phyloP scores from a whole-genome alignment of 257 asterid genomes.

The Petunia secreta region DNA sequence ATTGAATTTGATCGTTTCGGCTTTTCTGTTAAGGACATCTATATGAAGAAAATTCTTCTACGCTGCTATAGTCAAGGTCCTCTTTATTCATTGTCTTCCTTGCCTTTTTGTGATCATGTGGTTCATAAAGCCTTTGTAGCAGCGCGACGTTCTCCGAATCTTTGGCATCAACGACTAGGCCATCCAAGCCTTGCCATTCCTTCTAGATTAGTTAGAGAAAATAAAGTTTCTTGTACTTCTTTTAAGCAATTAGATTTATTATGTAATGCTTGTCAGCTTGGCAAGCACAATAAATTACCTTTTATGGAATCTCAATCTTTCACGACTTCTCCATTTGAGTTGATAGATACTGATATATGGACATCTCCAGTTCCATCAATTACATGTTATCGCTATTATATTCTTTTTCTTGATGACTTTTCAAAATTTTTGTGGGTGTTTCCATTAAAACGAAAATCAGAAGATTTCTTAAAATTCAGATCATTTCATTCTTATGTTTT shows the following conservation, averaged over 20 bases:
- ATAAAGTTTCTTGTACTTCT: background rate
- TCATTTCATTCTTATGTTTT: background rate
- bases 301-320: no score
- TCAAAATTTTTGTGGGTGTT: background rate
- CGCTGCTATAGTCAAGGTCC: no score
- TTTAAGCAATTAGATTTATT: no score
- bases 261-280: background rate
- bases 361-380: conserved; percentile 6
- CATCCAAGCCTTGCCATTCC: background rate
- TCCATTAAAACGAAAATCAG: conserved; percentile 4
- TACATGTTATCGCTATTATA: background rate
- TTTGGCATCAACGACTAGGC: background rate
- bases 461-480: background rate
- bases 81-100: background rate
- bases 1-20: background rate
- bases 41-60: no score
- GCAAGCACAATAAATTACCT: no score
- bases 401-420: conserved; percentile 13
- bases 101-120: no score
- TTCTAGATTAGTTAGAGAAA: background rate
- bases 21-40: no score
- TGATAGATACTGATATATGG: conserved; percentile 20
- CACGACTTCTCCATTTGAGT: background rate
- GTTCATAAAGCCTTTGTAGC: background rate
- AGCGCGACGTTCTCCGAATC: background rate